Conservation (phyloP, 202 grass and related monocot species). For the Panicum virgatum region DNA sequence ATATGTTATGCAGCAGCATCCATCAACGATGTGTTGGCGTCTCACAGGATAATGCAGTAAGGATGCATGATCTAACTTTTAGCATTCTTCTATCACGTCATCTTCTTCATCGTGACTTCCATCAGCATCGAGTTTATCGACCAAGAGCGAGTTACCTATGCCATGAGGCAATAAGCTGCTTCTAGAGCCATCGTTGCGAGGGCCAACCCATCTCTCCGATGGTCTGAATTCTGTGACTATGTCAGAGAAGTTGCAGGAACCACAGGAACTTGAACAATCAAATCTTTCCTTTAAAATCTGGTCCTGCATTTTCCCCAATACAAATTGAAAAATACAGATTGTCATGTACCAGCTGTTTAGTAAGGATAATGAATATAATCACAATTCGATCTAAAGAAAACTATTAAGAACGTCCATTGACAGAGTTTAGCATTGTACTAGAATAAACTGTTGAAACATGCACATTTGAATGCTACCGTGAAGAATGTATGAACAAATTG, state of each 20-base stretch:
- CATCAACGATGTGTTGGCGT: neutral
- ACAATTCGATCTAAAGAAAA: too few relatives aligned
- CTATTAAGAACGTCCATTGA: too few relatives aligned
- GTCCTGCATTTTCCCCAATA: slow-evolving; percentile 52
- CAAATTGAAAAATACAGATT: slow-evolving; percentile 27
- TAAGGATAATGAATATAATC: slow-evolving; percentile 13
- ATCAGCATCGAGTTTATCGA: slow-evolving; percentile 22
- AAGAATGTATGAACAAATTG: neutral
- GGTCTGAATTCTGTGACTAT: slow-evolving; percentile 80
- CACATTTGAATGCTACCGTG: too few relatives aligned
- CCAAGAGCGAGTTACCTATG: neutral
- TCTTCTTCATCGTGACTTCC: slow-evolving; percentile 48
- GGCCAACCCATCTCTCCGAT: slow-evolving; percentile 50
- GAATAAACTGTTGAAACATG: too few relatives aligned
- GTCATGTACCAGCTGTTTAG: slow-evolving; percentile 15
- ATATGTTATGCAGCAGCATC: neutral
- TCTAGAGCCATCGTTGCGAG: slow-evolving; percentile 17
- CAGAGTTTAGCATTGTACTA: too few relatives aligned
- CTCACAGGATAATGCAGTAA: neutral
- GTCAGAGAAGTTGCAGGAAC: slow-evolving; percentile 48
- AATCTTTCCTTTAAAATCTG: slow-evolving; percentile 61
- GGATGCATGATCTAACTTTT: slow-evolving; percentile 17
- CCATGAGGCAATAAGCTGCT: neutral
- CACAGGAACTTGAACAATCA: slow-evolving; percentile 42
- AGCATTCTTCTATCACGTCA: slow-evolving; percentile 74